Conservation (phyloP, 768 basidiomycete genomes). For the Calocybe cyanea region DNA sequence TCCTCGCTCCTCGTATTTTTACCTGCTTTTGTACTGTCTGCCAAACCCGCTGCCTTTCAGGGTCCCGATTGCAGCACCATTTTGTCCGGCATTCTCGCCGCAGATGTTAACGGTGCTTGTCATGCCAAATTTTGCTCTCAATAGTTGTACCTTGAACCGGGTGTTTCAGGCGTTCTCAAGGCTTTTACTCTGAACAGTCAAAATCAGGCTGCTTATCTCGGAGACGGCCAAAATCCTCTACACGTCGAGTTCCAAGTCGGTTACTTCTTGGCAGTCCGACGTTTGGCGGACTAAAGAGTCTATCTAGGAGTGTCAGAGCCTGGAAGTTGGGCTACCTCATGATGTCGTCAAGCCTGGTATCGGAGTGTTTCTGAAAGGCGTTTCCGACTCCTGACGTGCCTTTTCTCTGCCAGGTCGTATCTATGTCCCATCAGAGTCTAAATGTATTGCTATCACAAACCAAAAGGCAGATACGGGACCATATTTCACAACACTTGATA, state of each 20-base stretch:
- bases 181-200: constrained; percentile 5
- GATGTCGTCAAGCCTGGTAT: constrained; percentile 5
- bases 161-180: constrained; percentile 4
- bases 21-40: neutral
- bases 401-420: constrained; percentile 1
- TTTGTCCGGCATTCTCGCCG: constrained; percentile 5
- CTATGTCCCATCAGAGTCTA: constrained; percentile 4
- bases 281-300: neutral
- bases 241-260: constrained; percentile 5
- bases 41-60: neutral
- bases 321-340: constrained; percentile 7
- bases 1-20: neutral
- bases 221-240: constrained; percentile 5
- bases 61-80: constrained; percentile 7
- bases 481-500: constrained; percentile 5
- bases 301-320: constrained; percentile 5
- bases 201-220: constrained; percentile 5
- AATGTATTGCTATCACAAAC: constrained; percentile 8
- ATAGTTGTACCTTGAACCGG: neutral
- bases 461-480: constrained; percentile 1
- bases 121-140: neutral
- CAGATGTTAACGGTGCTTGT: constrained; percentile 6
- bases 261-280: too few species aligned
- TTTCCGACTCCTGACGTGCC: too few species aligned
- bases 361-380: neutral